A percentile compares a stretch with the other conserved stretches of the same genome.
phyloP scores from a whole-genome alignment of 2,329 filamentous ascomycete species.

The Cladophialophora chaetospira region DNA sequence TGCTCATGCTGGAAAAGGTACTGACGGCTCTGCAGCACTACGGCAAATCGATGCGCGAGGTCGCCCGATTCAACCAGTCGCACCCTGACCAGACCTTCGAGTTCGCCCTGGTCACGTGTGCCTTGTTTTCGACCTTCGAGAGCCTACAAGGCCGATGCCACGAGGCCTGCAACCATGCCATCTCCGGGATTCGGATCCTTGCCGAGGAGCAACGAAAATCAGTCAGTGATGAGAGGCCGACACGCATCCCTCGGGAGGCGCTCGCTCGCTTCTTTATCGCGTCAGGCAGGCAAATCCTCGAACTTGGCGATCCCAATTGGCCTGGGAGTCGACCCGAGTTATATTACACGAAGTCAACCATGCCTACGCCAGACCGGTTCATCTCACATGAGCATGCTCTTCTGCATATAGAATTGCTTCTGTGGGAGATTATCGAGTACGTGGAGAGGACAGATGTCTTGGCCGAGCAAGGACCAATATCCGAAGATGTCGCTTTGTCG shows the following conservation, averaged over 20 bases:
- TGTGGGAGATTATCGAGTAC: slow-evolving; percentile 6
- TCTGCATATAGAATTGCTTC: slow-evolving; percentile 12
- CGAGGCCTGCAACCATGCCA: slow-evolving; percentile 45
- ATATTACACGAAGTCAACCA: background rate
- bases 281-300: slow-evolving; percentile 21
- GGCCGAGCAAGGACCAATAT: background rate
- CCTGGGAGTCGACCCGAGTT: slow-evolving; percentile 1
- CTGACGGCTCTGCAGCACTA: too few species aligned
- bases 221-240: background rate
- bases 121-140: slow-evolving; percentile 58
- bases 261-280: slow-evolving; percentile 21
- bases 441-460: background rate
- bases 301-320: slow-evolving; percentile 20
- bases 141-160: slow-evolving; percentile 55
- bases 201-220: slow-evolving; percentile 20
- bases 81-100: slow-evolving; percentile 37
- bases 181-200: slow-evolving; percentile 38
- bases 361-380: slow-evolving; percentile 16
- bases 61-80: slow-evolving; percentile 42
- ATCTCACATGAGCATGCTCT: slow-evolving; percentile 22
- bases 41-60: slow-evolving; percentile 50
- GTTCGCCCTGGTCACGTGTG: slow-evolving; percentile 49
- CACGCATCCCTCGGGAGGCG: slow-evolving; percentile 2
- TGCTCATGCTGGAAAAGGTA: too few species aligned
- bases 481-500: background rate